These are phyloP conservation scores for Solanum gandarillasii DNA, from an alignment of 257 asterid species.

Conservation along the genomic window DNA sequence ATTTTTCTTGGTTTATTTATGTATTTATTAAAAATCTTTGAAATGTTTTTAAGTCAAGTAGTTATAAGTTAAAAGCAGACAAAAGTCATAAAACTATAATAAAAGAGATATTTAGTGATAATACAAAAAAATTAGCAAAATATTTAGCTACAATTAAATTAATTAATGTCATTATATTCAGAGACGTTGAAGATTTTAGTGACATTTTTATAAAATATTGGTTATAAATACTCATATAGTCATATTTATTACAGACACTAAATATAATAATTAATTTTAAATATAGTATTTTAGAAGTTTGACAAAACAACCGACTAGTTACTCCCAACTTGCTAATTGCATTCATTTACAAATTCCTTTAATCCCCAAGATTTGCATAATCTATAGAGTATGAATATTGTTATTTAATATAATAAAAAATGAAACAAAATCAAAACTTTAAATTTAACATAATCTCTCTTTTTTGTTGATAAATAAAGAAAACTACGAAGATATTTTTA, in stretches of 20 bases:
- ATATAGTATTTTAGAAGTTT: too few species aligned
- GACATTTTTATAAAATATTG: background rate
- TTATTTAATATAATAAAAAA: too few species aligned
- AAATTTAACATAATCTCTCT: background rate
- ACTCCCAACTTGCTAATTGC: background rate
- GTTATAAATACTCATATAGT: too few species aligned
- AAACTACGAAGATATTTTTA: background rate
- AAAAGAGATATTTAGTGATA: background rate
- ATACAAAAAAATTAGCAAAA: too few species aligned
- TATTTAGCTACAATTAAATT: too few species aligned
- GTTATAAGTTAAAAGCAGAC: background rate
- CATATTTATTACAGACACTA: background rate
- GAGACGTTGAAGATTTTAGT: background rate
- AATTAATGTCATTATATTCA: too few species aligned
- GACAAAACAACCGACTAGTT: background rate
- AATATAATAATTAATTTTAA: too few species aligned
- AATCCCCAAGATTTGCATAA: background rate
- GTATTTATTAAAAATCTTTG: background rate
- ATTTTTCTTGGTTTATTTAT: too few species aligned
- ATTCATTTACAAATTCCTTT: background rate
- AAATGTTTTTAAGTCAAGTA: too few species aligned
- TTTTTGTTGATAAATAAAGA: background rate
- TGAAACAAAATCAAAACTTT: too few species aligned
- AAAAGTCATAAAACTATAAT: background rate
- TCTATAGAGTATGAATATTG: background rate